Evolutionary conservation across 495 filamentous ascomycete species (phyloP), one percentile per base, ranked within the genome.

Genomic region (Podospora anserina): DNA sequence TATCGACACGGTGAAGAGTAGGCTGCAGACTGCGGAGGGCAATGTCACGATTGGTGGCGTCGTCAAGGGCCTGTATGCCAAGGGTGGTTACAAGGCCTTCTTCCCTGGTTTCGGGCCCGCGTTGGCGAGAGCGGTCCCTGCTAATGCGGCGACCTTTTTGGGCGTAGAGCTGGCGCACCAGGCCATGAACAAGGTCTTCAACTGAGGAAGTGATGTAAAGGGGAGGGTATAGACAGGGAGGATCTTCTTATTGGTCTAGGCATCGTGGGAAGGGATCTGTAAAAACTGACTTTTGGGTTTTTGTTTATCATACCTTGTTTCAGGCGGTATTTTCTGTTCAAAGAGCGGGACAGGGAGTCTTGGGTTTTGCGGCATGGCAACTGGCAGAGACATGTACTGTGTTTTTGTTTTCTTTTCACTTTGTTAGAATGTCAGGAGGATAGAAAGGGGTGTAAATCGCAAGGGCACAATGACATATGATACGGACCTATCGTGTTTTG

Each of bases 21-120:
- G 94, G 63, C 78, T 99, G 78, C 95, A 99, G 86, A 95, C 92
- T 56, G 92, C 92, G 27, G 91, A 95, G 69, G 94, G 94, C 19
- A 89, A 89, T 68, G 90, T 92, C 27, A 94, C 91, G 1, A 90
- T 99, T 53, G 85, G 89, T 1, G 89, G 92, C 1, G 90, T 93
- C 2, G 86, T 98, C 57, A 84, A 85, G 70, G 85, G 92, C 27
- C 79, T 99, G 27, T 96, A 96, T 73, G 86, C 79, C 19, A 88
- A 78, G 66, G 94, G 94, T 53, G 95, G 95, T 2, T 78, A 89
- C 73, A 95, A 90, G 85, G 94, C 96, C 0, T 99, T 99, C 84
- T 99, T 99, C 85, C 96, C 95, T 13, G 95, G 95, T 4, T 91
- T 99, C 69, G 95, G 92, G 6, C 95, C 95, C 2, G 95, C 95